These are phyloP conservation scores for Phytophthora quininea DNA, from an alignment of 352 stramenopile species.

Conservation along the genomic window DNA sequence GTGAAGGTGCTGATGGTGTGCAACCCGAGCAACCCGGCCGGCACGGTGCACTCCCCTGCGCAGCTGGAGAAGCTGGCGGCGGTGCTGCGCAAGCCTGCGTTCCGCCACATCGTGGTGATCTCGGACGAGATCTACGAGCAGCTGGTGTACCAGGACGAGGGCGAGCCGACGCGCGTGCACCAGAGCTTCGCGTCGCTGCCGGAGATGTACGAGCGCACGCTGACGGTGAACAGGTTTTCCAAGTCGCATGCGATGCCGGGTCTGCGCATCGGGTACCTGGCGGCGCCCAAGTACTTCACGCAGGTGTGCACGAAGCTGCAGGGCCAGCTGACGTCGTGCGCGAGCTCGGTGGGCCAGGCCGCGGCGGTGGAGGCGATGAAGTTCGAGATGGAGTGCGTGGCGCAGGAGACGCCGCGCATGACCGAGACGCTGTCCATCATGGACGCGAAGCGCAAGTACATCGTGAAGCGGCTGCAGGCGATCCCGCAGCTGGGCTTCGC, in stretches of 20 bases:
- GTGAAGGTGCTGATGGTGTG: constrained; percentile 94
- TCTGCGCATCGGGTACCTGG: constrained; percentile 94
- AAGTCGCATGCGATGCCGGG: constrained; percentile 98
- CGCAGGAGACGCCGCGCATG: constrained; percentile 57
- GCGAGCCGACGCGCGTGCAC: constrained; percentile 57
- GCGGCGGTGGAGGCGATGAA: constrained; percentile 89
- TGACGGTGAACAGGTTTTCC: constrained; percentile 96
- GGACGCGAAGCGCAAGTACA: constrained; percentile 91
- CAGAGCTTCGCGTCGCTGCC: constrained; percentile 75
- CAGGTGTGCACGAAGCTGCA: constrained; percentile 93
- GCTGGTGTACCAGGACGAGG: constrained; percentile 90
- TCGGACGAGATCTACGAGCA: constrained; percentile 97
- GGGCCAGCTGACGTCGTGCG: constrained; percentile 95
- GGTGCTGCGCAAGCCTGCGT: constrained; percentile 60
- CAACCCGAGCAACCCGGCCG: constrained; percentile 96
- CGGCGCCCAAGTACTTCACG: constrained; percentile 76
- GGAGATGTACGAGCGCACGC: constrained; percentile 91
- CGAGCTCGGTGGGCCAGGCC: constrained; percentile 92
- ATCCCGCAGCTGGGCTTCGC: constrained; percentile 87
- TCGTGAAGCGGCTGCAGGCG: constrained; percentile 79
- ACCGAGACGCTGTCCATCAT: constrained; percentile 57
- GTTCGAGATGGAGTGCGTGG: constrained; percentile 77
- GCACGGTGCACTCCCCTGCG: constrained; percentile 73
- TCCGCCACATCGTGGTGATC: constrained; percentile 87
- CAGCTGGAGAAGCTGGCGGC: constrained; percentile 57